phyloP scores from a whole-genome alignment of 805 yeast genomes.

The Candida boidinii region DNA sequence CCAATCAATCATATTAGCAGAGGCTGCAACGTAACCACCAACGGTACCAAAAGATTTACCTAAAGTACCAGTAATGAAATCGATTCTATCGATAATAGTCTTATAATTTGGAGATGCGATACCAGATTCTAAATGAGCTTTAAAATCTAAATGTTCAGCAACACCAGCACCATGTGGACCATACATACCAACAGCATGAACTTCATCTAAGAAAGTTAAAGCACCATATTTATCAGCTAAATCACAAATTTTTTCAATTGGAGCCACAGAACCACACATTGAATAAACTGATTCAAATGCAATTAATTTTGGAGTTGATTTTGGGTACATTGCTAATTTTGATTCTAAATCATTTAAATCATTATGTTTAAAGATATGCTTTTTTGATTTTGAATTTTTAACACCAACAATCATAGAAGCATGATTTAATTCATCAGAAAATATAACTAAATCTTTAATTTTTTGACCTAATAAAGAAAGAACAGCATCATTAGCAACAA shows the following conservation, averaged over 20 bases:
- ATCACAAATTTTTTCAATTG: constrained; percentile 86
- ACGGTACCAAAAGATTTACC: constrained; percentile 97
- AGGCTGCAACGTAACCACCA: constrained; percentile 96
- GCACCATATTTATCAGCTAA: constrained; percentile 98
- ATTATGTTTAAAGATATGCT: constrained; percentile 89
- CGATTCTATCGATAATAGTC: constrained; percentile 82
- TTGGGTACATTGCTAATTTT: constrained; percentile 71
- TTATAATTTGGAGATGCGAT: constrained; percentile 39
- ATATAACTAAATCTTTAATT: constrained; percentile 81
- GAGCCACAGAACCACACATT: constrained; percentile 97
- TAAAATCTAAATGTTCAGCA: constrained; percentile 92
- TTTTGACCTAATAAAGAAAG: constrained; percentile 86
- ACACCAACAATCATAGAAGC: constrained; percentile 98
- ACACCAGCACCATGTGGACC: constrained; percentile 99
- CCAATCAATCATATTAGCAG: constrained; percentile 82
- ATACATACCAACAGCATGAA: constrained; percentile 97
- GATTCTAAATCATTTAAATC: constrained; percentile 77
- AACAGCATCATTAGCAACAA: constrained; percentile 94
- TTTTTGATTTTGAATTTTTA: constrained; percentile 77
- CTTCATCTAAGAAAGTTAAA: constrained; percentile 93
- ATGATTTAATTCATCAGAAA: constrained; percentile 89
- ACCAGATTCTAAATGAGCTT: constrained; percentile 66
- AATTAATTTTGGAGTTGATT: constrained; percentile 84
- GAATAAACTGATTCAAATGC: constrained; percentile 97
- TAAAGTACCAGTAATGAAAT: constrained; percentile 93